A percentile compares a stretch with the other conserved stretches of the same genome.
Evolutionary conservation across 176 grass and related monocot species (phyloP).

Genomic region (Phragmites australis): DNA sequence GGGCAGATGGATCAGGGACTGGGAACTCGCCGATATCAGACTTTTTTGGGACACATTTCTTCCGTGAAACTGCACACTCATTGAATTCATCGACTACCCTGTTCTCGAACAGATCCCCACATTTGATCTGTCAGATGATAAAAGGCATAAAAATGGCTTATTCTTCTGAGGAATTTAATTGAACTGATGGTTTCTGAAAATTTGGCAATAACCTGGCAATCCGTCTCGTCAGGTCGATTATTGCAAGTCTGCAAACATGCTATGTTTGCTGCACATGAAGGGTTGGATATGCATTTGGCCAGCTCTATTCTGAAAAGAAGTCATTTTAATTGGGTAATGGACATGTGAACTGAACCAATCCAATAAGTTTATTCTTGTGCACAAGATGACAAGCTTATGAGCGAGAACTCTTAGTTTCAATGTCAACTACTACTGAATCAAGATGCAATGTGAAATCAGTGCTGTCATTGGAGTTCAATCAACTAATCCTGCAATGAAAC

Average conservation of each 20-base stretch:
- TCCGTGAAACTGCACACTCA: slow-evolving; percentile 94
- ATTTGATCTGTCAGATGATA: slow-evolving; percentile 69
- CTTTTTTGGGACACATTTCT: slow-evolving; percentile 89
- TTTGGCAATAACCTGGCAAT: slow-evolving; percentile 96
- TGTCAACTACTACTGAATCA: no score
- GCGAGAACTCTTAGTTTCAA: neutral
- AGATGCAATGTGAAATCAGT: no score
- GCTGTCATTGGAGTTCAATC: no score
- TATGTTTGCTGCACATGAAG: slow-evolving; percentile 90
- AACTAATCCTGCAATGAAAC: no score
- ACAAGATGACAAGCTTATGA: neutral
- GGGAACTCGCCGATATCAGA: slow-evolving; percentile 89
- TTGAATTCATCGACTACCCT: slow-evolving; percentile 90
- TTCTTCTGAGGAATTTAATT: neutral
- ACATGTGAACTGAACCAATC: neutral
- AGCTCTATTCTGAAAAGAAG: slow-evolving; percentile 72
- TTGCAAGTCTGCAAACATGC: slow-evolving; percentile 97
- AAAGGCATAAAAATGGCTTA: slow-evolving; percentile 22
- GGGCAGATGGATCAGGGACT: slow-evolving; percentile 59
- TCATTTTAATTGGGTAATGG: neutral
- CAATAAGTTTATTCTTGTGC: neutral
- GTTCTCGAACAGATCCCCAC: slow-evolving; percentile 92
- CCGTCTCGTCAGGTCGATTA: slow-evolving; percentile 88
- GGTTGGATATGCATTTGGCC: slow-evolving; percentile 93
- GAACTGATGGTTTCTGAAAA: neutral